phyloP scores from a whole-genome alignment of 345 rosid genomes.

The Salix dunnii region DNA sequence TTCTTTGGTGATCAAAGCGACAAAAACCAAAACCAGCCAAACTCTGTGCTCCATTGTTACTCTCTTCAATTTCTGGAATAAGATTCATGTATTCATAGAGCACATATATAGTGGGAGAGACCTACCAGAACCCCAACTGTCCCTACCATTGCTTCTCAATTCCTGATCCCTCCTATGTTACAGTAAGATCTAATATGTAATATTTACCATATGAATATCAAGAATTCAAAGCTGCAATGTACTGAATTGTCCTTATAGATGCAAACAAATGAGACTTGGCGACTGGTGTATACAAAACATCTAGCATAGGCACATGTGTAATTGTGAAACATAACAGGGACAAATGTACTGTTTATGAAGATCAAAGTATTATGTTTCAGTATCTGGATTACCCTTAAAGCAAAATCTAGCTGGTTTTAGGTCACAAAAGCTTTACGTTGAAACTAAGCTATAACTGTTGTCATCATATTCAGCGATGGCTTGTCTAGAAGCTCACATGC shows the following conservation, averaged over 20 bases:
- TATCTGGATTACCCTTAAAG: slow-evolving; percentile 38
- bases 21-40: slow-evolving; percentile 31
- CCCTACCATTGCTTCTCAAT: slow-evolving; percentile 1
- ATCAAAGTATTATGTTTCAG: background rate
- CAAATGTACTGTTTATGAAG: background rate
- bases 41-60: slow-evolving; percentile 22
- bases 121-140: background rate
- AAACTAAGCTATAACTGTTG: slow-evolving; percentile 46
- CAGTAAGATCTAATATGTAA: background rate
- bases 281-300: background rate
- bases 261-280: background rate
- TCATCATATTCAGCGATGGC: slow-evolving; percentile 5
- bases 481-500: slow-evolving; percentile 8
- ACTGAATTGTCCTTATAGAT: background rate
- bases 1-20: slow-evolving; percentile 31
- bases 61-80: slow-evolving; percentile 4
- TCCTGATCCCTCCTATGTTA: background rate
- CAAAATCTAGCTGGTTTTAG: slow-evolving; percentile 30
- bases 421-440: slow-evolving; percentile 54
- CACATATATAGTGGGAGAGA: slow-evolving; percentile 16
- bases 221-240: background rate
- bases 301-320: background rate
- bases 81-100: background rate
- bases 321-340: slow-evolving; percentile 7
- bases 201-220: slow-evolving; percentile 8